Base-by-base conservation (phyloP, 371 early-diverging fungal genomes). In the Syncephalastrum monosporum region DNA sequence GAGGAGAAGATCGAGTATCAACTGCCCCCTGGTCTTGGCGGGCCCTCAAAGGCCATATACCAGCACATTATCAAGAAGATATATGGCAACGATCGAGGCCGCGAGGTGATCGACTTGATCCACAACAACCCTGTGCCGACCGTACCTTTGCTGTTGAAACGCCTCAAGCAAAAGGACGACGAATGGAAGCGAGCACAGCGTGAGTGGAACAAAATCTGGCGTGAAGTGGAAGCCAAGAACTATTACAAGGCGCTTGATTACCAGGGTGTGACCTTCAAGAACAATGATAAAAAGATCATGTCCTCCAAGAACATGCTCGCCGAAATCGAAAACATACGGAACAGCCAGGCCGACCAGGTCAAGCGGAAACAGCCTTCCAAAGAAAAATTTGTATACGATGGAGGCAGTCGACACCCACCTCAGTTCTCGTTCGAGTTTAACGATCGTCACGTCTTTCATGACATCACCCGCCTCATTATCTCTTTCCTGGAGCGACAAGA, bases 221-320 rank as follows among this genome's bases (percentile, higher is more conserved):
- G 96, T 21, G 96, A 97, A 50, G 74, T 87, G 17, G 95, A 97
- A 42, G 72, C 84, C 41, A 92, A 91, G 61, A 98, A 98, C 81
- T 98, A 91, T 81, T 95, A 93, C 74, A 95, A 94, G 61, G 90
- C 99, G 0, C 78, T 99, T 50, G 99, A 99, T 76, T 92, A 96
- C 63, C 93, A 94, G 65, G 93, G 96, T 8, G 78, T 89, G 47
- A 82, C 79, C 3, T 96, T 97, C 82, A 97, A 96, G 67, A 69
- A 77, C 2, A 77, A 80, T 12, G 99, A 99, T 69, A 87, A 89
- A 56, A 93, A 91, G 51, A 79, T 77, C 27, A 79, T 95, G 51
- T 75, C 87, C 3, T 57, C 82, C 19, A 95, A 94, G 71, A 68
- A 84, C 3, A 81, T 98, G 16, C 60, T 92, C 0, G 56, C 82